phyloP scores from a whole-genome alignment of 108 stramenopile genomes.

The Pseudonitzschia pungens region DNA sequence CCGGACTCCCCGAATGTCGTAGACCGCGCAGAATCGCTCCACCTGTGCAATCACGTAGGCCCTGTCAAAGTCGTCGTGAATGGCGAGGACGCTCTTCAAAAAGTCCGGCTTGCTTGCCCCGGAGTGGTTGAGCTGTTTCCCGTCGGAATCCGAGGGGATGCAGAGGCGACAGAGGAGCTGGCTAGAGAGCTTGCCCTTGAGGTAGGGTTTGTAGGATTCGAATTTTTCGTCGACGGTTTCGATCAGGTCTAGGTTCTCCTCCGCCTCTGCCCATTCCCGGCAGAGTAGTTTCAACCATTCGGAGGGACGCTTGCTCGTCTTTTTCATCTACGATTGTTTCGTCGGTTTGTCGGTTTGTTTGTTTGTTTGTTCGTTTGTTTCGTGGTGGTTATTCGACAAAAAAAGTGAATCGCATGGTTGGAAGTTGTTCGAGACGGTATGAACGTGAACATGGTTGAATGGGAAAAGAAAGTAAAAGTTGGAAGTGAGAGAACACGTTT shows the following conservation, averaged over 20 bases:
- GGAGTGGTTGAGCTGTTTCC: neutral
- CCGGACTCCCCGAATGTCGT: conserved; percentile 54
- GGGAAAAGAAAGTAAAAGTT: too few relatives aligned
- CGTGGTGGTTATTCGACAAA: too few relatives aligned
- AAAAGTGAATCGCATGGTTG: too few relatives aligned
- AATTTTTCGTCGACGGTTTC: conserved; percentile 57
- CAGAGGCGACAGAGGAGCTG: conserved; percentile 71
- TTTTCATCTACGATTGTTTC: conserved; percentile 83
- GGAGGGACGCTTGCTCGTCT: conserved; percentile 62
- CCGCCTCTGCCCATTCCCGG: conserved; percentile 65
- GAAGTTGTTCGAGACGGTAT: too few relatives aligned
- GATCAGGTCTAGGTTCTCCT: conserved; percentile 47
- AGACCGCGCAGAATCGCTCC: conserved; percentile 69
- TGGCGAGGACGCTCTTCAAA: conserved; percentile 61
- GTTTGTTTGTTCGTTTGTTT: neutral
- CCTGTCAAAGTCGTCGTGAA: conserved; percentile 75
- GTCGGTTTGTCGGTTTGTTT: too few relatives aligned
- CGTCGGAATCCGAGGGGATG: conserved; percentile 37
- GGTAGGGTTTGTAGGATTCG: conserved; percentile 69
- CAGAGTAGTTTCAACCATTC: conserved; percentile 75
- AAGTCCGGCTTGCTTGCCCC: conserved; percentile 50
- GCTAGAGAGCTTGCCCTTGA: conserved; percentile 61
- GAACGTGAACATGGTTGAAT: too few relatives aligned
- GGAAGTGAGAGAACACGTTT: too few relatives aligned
- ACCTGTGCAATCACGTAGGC: conserved; percentile 74